Evolutionary conservation across 2,329 filamentous ascomycete genomes (phyloP).

Genomic region (Xylariales sp.): DNA sequence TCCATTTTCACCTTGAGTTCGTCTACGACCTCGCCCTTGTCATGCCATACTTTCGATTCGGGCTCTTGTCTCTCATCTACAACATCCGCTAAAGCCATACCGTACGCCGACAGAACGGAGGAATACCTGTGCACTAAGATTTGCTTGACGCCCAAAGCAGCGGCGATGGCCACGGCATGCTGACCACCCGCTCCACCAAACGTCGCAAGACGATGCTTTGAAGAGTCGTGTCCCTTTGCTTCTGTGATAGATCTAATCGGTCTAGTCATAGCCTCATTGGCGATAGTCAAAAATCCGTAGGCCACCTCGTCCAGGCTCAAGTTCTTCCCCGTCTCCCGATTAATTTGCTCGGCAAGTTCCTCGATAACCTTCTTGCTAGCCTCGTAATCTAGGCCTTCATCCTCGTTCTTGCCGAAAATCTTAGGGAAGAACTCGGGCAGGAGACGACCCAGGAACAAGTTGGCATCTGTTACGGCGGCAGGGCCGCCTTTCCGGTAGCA

Average conservation of each 20-base stretch:
- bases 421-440: slow-evolving; percentile 93
- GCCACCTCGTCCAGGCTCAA: slow-evolving; percentile 88
- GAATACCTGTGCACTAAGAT: slow-evolving; percentile 90
- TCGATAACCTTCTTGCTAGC: slow-evolving; percentile 81
- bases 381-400: slow-evolving; percentile 80
- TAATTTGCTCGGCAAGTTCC: slow-evolving; percentile 81
- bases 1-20: slow-evolving; percentile 80
- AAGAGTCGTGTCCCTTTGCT: slow-evolving; percentile 91
- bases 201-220: slow-evolving; percentile 88
- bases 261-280: slow-evolving; percentile 90
- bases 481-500: slow-evolving; percentile 93
- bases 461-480: slow-evolving; percentile 92
- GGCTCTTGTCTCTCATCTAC: slow-evolving; percentile 91
- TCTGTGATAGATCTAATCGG: slow-evolving; percentile 92
- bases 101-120: slow-evolving; percentile 89
- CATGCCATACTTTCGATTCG: slow-evolving; percentile 71
- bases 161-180: slow-evolving; percentile 90
- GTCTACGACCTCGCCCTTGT: slow-evolving; percentile 66
- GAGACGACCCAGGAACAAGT: slow-evolving; percentile 84
- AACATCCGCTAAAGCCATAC: slow-evolving; percentile 92
- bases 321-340: slow-evolving; percentile 75
- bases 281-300: slow-evolving; percentile 88
- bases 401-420: slow-evolving; percentile 91
- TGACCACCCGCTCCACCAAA: slow-evolving; percentile 94
- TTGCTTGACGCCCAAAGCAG: slow-evolving; percentile 84